phyloP scores from a whole-genome alignment of 1,139 yeast genomes.

The Suhomyces panamericanus region DNA sequence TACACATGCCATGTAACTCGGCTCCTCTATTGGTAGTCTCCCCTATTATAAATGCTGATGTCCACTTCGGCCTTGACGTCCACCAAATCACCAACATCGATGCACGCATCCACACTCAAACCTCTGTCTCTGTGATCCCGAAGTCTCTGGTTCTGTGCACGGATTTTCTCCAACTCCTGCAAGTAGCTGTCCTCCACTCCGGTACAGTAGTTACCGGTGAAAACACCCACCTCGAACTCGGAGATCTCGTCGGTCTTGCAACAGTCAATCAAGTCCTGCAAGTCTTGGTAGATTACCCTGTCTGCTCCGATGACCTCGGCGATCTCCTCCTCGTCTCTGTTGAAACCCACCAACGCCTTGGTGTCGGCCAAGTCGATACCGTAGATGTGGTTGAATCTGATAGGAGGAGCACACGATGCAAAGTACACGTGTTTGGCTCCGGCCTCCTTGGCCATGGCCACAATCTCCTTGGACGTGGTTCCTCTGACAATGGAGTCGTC shows the following conservation, averaged over 20 bases:
- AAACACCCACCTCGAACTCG: constrained; percentile 93
- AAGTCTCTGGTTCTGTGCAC: constrained; percentile 75
- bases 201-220: constrained; percentile 89
- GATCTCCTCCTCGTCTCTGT: constrained; percentile 71
- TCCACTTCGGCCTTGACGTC: constrained; percentile 89
- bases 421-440: constrained; percentile 92
- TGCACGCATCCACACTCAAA: constrained; percentile 47
- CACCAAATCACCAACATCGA: constrained; percentile 47
- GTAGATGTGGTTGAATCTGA: constrained; percentile 90
- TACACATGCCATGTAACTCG: neutral
- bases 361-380: constrained; percentile 98
- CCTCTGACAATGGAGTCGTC: constrained; percentile 98
- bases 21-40: constrained; percentile 53
- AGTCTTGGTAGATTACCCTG: constrained; percentile 80
- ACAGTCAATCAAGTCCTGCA: constrained; percentile 78
- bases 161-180: constrained; percentile 75
- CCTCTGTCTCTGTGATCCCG: constrained; percentile 45
- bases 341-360: constrained; percentile 87
- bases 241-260: constrained; percentile 60
- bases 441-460: constrained; percentile 96
- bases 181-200: constrained; percentile 85
- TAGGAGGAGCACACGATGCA: constrained; percentile 98
- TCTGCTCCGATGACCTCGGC: constrained; percentile 88
- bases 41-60: constrained; percentile 84
- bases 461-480: constrained; percentile 93